Evolutionary conservation across 2,329 filamentous ascomycete species (phyloP).

Genomic region (Chaetoscypha palmicola): DNA sequence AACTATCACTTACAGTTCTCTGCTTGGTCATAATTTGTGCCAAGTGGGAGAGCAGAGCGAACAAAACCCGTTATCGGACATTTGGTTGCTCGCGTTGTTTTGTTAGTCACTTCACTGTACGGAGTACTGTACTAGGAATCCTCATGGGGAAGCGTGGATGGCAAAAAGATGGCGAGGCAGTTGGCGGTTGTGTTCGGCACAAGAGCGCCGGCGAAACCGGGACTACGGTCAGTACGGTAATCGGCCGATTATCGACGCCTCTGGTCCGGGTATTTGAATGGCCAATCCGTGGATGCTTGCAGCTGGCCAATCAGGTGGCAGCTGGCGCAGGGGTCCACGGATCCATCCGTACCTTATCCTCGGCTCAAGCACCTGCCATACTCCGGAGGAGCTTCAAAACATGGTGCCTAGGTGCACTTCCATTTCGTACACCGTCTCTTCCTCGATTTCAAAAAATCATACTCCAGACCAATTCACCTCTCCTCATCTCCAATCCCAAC

Average conservation of each 20-base stretch:
- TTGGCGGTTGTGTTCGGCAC: conserved; percentile 15
- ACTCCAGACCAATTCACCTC: too few relatives aligned
- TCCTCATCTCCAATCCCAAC: too few relatives aligned
- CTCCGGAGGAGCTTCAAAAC: too few relatives aligned
- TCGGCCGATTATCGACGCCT: conserved; percentile 8
- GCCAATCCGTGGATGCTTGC: conserved; percentile 9
- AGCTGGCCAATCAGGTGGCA: not conserved
- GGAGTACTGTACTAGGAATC: too few relatives aligned
- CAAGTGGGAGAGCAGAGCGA: too few relatives aligned
- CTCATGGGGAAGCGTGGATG: not conserved
- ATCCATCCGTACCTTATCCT: not conserved
- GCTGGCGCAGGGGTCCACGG: not conserved
- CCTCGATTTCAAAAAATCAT: too few relatives aligned
- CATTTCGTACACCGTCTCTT: too few relatives aligned
- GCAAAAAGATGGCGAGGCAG: not conserved
- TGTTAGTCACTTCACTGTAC: too few relatives aligned
- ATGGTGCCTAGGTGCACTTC: too few relatives aligned
- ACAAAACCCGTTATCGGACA: conserved; percentile 16
- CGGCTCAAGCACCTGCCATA: not conserved
- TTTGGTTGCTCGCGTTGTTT: too few relatives aligned
- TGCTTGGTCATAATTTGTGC: conserved; percentile 1
- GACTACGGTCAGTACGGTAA: too few relatives aligned
- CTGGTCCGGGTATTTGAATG: conserved; percentile 6
- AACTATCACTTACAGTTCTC: conserved; percentile 1
- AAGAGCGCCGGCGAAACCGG: not conserved